Conservation (phyloP, 129 eudicot genomes). For the Scalesia atractyloides region DNA sequence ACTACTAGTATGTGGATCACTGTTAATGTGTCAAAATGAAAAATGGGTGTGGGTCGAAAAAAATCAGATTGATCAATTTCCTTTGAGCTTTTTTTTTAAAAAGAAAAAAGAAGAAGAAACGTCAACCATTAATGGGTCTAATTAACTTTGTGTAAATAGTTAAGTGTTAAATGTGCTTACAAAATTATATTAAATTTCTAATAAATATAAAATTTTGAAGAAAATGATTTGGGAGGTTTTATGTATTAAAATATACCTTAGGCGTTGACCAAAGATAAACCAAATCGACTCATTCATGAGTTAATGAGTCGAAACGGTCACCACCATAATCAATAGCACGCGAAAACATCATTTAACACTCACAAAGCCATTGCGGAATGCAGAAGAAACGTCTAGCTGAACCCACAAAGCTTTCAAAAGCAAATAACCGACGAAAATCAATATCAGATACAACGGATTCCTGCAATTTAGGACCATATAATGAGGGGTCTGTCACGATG, state of each 20-base stretch:
- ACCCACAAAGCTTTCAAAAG: constrained; percentile 68
- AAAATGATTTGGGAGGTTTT: background rate
- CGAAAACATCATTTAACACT: constrained; percentile 31
- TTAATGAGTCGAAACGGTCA: background rate
- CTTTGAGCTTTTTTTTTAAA: background rate
- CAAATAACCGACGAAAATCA: constrained; percentile 52
- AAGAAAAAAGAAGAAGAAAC: background rate
- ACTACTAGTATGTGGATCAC: background rate
- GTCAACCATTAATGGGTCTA: background rate
- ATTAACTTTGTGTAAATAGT: background rate
- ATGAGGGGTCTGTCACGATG: constrained; percentile 3
- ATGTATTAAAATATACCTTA: background rate
- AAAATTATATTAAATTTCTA: background rate
- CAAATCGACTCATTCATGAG: background rate
- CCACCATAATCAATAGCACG: background rate
- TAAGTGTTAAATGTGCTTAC: background rate
- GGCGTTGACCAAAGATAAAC: background rate
- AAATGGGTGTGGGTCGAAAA: background rate
- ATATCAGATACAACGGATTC: constrained; percentile 64
- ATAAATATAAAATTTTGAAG: background rate
- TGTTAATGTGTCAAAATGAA: background rate
- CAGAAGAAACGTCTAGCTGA: constrained; percentile 53
- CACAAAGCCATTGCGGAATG: constrained; percentile 59
- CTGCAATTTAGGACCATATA: constrained; percentile 35
- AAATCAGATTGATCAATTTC: background rate